Conservation (phyloP, 2,329 filamentous ascomycete species). For the Phialophora tarda region DNA sequence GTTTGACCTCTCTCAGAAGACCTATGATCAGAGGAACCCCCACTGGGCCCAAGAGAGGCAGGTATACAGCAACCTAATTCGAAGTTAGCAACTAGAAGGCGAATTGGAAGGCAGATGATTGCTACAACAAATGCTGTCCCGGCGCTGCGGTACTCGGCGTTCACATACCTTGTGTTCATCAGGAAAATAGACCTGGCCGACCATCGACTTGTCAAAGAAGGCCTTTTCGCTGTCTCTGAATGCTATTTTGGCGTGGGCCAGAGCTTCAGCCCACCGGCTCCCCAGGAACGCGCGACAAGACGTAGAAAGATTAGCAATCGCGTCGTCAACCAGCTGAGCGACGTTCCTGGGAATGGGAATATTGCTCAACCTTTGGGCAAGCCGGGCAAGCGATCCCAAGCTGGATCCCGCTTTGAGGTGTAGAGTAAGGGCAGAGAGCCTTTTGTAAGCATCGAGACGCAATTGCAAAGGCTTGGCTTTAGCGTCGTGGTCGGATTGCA, state of each 20-base stretch:
- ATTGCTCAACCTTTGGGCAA: constrained; percentile 80
- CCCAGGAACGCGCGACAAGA: constrained; percentile 73
- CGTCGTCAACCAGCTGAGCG: constrained; percentile 80
- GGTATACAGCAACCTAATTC: constrained; percentile 79
- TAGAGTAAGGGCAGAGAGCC: constrained; percentile 84
- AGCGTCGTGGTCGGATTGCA: constrained; percentile 44
- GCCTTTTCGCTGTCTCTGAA: constrained; percentile 89
- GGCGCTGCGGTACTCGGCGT: background rate
- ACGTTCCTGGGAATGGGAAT: constrained; percentile 91
- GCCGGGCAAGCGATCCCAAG: constrained; percentile 85
- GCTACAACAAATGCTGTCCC: background rate
- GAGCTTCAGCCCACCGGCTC: constrained; percentile 67
- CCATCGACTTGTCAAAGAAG: constrained; percentile 99
- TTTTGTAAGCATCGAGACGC: constrained; percentile 79
- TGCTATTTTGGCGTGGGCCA: constrained; percentile 81
- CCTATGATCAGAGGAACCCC: constrained; percentile 88
- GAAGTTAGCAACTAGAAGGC: background rate
- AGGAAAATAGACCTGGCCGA: constrained; percentile 96
- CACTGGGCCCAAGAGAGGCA: constrained; percentile 87
- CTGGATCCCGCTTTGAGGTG: constrained; percentile 90
- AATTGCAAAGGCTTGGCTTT: constrained; percentile 71
- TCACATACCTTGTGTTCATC: constrained; percentile 81
- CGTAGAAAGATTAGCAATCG: constrained; percentile 70
- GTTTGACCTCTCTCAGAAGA: constrained; percentile 78
- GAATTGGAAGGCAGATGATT: background rate